Conservation (phyloP, 345 rosid genomes). For the Carallia pectinifolia region DNA sequence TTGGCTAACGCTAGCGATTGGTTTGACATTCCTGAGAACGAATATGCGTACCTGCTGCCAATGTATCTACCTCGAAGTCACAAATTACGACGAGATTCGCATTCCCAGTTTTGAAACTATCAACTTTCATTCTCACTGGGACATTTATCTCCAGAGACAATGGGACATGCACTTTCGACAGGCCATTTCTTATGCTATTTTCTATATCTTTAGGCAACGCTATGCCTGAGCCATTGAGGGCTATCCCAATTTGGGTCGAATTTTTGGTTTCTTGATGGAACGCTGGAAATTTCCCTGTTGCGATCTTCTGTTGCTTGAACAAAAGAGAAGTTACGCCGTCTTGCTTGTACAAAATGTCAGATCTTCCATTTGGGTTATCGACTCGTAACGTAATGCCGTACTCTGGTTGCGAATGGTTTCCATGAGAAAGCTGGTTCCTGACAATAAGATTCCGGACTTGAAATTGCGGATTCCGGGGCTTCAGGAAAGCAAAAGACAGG, state of each 20-base stretch:
- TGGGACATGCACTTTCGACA: conserved; percentile 3
- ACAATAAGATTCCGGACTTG: conserved; percentile 15
- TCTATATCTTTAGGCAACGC: conserved; percentile 4
- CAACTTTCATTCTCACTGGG: conserved; percentile 21
- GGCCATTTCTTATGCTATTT: background rate
- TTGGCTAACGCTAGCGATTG: conserved; percentile 1
- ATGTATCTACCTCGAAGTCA: conserved; percentile 19
- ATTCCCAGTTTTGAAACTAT: conserved; percentile 7
- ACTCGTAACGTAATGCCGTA: conserved; percentile 14
- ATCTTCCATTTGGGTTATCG: conserved; percentile 20
- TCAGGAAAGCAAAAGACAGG: background rate
- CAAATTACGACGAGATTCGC: conserved; percentile 9
- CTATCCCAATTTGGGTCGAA: background rate
- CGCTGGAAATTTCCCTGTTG: conserved; percentile 10
- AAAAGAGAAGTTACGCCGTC: conserved; percentile 20
- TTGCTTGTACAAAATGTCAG: conserved; percentile 19
- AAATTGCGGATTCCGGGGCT: conserved; percentile 16
- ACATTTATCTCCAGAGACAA: conserved; percentile 16
- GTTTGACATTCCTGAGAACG: conserved; percentile 32
- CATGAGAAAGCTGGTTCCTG: background rate
- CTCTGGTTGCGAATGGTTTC: background rate
- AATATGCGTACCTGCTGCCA: conserved; percentile 17
- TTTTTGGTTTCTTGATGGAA: conserved; percentile 10
- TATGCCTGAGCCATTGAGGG: conserved; percentile 1
- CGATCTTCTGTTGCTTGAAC: conserved; percentile 10